Base-by-base conservation (phyloP, 1,139 yeast genomes). In the Kluyveromyces sp. region DNA sequence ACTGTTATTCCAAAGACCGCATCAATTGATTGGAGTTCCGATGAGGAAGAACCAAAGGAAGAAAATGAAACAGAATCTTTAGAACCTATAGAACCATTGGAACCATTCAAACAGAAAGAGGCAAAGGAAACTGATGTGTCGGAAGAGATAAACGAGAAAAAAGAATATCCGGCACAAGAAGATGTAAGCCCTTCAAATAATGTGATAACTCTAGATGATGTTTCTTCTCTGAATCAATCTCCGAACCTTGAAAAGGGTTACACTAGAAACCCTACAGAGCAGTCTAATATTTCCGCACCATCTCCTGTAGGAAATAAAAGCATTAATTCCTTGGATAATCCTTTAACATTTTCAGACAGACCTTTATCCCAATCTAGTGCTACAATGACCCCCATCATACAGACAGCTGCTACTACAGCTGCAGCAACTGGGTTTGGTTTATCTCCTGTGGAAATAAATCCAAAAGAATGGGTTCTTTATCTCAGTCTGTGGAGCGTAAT, bases 1-100 rank as follows among this genome's bases (percentile, higher is more conserved):
- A 80, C 82, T 3, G 80, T 87, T 4, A 79, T 85, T 7, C 94
- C 95, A 1, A 77, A 83, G 34, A 83, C 82, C 60, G 86, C 95
- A 2, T 79, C 82, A 48, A 71, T 87, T 57, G 78, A 87, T 3
- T 87, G 95, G 90, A 82, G 90, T 4, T 81, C 86, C 50, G 94
- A 83, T 52, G 94, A 84, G 54, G 90, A 82, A 47, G 81, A 75
- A 0, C 73, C 64, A 3, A 63, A 56, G 25, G 53, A 50, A 10
- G 47, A 41, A 30, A 8, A 30, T 30, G 32, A 7, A 8, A 8
- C 21, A 15, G 21, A 15, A 15, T 15, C 21, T 15, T 15, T 15
- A 15, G 21, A 15, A 15, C 21, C 21, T 15, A 15, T 15, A 15
- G 21, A 15, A 15, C 21, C 21, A 15, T 15, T 15, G 21, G 21